A percentile compares a stretch with the other conserved stretches of the same genome.
phyloP scores from a whole-genome alignment of 352 stramenopile genomes.

The Phytophthora litchii region DNA sequence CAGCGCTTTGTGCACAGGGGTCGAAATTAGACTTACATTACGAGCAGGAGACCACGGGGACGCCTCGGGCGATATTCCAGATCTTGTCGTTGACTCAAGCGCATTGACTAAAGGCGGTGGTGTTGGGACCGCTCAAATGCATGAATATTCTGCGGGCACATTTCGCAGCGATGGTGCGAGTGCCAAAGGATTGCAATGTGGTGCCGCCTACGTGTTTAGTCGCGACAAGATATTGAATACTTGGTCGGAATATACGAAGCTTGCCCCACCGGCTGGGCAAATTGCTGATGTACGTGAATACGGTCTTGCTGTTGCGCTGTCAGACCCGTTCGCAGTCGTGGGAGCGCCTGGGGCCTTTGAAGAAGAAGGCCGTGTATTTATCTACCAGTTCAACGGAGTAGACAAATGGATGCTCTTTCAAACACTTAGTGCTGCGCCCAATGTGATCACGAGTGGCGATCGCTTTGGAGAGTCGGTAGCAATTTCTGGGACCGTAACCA shows the following conservation, averaged over 20 bases:
- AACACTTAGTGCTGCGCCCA: conserved; percentile 57
- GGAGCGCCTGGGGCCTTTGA: conserved; percentile 62
- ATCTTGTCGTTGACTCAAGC: conserved; percentile 56
- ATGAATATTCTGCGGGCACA: conserved; percentile 62
- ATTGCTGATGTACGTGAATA: conserved; percentile 64
- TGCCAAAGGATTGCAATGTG: conserved; percentile 73
- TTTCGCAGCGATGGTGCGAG: conserved; percentile 62
- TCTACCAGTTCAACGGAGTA: conserved; percentile 71
- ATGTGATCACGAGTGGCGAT: conserved; percentile 50
- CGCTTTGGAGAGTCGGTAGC: conserved; percentile 74
- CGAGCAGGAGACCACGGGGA: conserved; percentile 65
- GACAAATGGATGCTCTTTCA: conserved; percentile 71
- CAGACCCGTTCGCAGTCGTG: conserved; percentile 58
- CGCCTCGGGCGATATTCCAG: conserved; percentile 55
- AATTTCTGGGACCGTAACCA: conserved; percentile 55
- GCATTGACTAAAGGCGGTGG: conserved; percentile 46
- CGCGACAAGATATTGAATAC: conserved; percentile 33
- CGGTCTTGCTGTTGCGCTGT: conserved; percentile 52
- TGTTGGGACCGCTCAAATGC: conserved; percentile 40
- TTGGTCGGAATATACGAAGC: conserved; percentile 67
- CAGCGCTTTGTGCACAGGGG: conserved; percentile 48
- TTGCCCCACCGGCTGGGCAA: conserved; percentile 45
- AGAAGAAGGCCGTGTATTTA: conserved; percentile 68
- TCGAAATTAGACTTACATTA: conserved; percentile 62
- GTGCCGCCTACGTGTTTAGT: conserved; percentile 72